Evolutionary conservation across 495 filamentous ascomycete genomes (phyloP).

Genomic region (Aspergillus wentii): DNA sequence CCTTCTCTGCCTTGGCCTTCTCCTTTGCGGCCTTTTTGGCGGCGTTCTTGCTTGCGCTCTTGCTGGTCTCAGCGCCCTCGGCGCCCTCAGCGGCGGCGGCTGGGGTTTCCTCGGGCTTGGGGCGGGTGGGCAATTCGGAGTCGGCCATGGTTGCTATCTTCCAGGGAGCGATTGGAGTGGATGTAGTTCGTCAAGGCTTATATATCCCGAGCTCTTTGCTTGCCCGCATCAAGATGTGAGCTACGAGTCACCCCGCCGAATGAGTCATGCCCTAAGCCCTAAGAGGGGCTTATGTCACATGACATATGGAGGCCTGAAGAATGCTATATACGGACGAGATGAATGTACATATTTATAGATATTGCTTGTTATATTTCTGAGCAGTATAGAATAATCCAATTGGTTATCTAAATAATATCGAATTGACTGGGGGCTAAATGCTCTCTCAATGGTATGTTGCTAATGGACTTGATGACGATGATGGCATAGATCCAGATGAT

Average conservation of each 20-base stretch:
- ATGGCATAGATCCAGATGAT: too few species aligned
- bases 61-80: slow-evolving; percentile 30
- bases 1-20: slow-evolving; percentile 61
- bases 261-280: slow-evolving; percentile 23
- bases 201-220: slow-evolving; percentile 8
- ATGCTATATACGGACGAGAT: background rate
- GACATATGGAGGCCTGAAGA: slow-evolving; percentile 12
- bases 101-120: slow-evolving; percentile 41
- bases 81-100: slow-evolving; percentile 26
- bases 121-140: slow-evolving; percentile 43
- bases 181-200: too few species aligned
- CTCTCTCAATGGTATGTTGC: too few species aligned
- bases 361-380: too few species aligned
- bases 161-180: slow-evolving; percentile 3
- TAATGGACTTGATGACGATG: too few species aligned
- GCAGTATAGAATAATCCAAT: too few species aligned
- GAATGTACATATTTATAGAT: background rate
- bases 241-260: slow-evolving; percentile 30
- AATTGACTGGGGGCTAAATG: too few species aligned
- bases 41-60: slow-evolving; percentile 56
- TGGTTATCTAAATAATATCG: too few species aligned
- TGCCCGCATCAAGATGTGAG: slow-evolving; percentile 10
- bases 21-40: slow-evolving; percentile 66
- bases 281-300: slow-evolving; percentile 34
- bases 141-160: slow-evolving; percentile 34